Evolutionary conservation across 768 basidiomycete species (phyloP).

Genomic region (Galerina sulciceps): DNA sequence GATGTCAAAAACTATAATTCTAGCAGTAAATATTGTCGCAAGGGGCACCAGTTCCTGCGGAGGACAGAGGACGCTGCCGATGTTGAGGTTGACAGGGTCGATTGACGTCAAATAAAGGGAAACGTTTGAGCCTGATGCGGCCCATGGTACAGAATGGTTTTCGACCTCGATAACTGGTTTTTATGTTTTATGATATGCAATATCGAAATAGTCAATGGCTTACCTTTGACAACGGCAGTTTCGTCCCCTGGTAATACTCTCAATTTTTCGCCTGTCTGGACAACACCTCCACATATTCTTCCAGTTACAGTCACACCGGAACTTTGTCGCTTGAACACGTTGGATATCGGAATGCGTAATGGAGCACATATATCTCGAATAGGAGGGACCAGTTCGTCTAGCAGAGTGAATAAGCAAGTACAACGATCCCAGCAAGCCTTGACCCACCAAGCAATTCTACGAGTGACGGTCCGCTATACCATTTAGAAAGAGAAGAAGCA

Average conservation of each 20-base stretch:
- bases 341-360: constrained; percentile 87
- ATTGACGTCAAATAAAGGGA: constrained; percentile 83
- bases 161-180: constrained; percentile 83
- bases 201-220: constrained; percentile 11
- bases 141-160: constrained; percentile 79
- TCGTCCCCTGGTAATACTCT: constrained; percentile 93
- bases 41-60: constrained; percentile 73
- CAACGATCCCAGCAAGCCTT: not conserved
- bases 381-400: constrained; percentile 81
- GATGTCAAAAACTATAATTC: constrained; percentile 94
- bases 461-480: constrained; percentile 89
- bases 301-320: constrained; percentile 82
- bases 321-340: constrained; percentile 91
- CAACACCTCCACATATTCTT: constrained; percentile 81
- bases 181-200: not conserved
- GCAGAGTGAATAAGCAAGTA: not conserved
- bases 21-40: constrained; percentile 76
- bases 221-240: constrained; percentile 76
- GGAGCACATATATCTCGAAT: constrained; percentile 75
- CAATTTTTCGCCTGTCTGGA: constrained; percentile 90
- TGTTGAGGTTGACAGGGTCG: constrained; percentile 83
- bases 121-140: constrained; percentile 88
- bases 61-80: constrained; percentile 90
- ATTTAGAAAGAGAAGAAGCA: constrained; percentile 52
- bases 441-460: constrained; percentile 77